phyloP scores from a whole-genome alignment of 2,329 filamentous ascomycete species.

The Arthrinium phaeospermum region DNA sequence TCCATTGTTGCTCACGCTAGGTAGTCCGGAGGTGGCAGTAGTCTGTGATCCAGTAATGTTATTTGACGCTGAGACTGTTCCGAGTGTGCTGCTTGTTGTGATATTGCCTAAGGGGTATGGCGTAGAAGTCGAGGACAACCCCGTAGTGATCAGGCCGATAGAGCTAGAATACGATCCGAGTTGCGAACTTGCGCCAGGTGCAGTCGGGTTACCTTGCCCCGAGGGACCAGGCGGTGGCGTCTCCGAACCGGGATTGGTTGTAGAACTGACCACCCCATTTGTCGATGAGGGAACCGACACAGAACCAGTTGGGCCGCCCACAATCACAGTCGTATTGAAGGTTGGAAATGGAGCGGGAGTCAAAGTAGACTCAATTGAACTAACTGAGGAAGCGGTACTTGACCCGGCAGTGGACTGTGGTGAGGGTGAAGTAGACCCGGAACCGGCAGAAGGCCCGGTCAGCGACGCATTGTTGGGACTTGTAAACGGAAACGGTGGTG shows the following conservation, averaged over 20 bases:
- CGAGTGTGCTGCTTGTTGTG: conserved; percentile 17
- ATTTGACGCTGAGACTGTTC: conserved; percentile 13
- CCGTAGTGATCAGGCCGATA: not conserved
- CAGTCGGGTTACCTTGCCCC: conserved; percentile 16
- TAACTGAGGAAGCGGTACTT: not conserved
- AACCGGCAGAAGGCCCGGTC: not conserved
- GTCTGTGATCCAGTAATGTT: not conserved
- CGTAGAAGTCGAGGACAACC: conserved; percentile 1
- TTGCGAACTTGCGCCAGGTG: not conserved
- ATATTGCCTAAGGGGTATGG: not conserved
- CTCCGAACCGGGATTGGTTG: not conserved
- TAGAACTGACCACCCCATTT: not conserved
- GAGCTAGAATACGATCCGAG: not conserved
- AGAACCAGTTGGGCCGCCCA: conserved; percentile 17
- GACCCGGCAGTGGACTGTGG: not conserved
- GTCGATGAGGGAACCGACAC: not conserved
- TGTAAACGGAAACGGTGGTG: conserved; percentile 23
- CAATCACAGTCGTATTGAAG: not conserved
- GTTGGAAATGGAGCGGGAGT: not conserved
- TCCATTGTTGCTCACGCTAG: not conserved
- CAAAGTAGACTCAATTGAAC: not conserved
- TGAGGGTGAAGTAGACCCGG: not conserved
- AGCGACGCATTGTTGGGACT: conserved; percentile 23
- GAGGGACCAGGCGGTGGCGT: not conserved
- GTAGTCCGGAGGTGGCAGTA: not conserved